Conservation (phyloP, 2,329 filamentous ascomycete genomes). For the Escovopsis sp. region DNA sequence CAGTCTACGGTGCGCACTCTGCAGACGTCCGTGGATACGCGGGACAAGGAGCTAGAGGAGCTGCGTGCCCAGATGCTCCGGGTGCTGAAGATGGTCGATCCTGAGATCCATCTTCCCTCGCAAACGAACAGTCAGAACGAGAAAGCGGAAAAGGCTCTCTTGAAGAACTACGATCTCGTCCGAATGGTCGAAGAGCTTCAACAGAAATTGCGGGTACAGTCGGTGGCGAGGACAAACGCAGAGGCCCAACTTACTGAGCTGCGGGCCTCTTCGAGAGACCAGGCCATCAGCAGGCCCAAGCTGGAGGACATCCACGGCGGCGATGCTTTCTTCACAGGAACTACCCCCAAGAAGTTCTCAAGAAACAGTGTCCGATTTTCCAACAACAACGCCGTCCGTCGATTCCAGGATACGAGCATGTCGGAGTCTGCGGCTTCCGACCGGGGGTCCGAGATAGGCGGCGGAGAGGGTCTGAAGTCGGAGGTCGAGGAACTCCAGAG, state of each 20-base stretch:
- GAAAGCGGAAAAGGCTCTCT: conserved; percentile 53
- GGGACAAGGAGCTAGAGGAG: conserved; percentile 67
- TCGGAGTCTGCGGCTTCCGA: conserved; percentile 75
- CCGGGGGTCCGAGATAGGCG: conserved; percentile 66
- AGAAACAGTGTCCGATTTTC: conserved; percentile 44
- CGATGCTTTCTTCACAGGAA: conserved; percentile 57
- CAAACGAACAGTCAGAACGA: conserved; percentile 43
- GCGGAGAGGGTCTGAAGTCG: conserved; percentile 76
- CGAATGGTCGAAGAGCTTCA: conserved; percentile 81
- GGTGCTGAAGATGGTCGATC: conserved; percentile 77
- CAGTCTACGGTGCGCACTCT: conserved; percentile 73
- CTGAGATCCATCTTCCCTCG: conserved; percentile 48
- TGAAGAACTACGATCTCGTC: conserved; percentile 67
- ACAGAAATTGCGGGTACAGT: conserved; percentile 70
- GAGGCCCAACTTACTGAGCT: conserved; percentile 71
- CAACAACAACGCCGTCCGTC: conserved; percentile 59
- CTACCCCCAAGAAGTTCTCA: conserved; percentile 52
- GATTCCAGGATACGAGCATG: conserved; percentile 44
- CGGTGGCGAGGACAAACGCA: conserved; percentile 64
- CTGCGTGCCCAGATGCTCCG: conserved; percentile 66
- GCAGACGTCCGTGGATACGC: conserved; percentile 62
- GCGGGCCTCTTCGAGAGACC: conserved; percentile 51
- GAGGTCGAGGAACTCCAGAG: conserved; percentile 89
- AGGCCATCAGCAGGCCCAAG: conserved; percentile 55
- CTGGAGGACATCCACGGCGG: conserved; percentile 81